Evolutionary conservation across 768 basidiomycete genomes (phyloP), one percentile per base, ranked within the genome.

Genomic region (Glaciozyma antarctica): DNA sequence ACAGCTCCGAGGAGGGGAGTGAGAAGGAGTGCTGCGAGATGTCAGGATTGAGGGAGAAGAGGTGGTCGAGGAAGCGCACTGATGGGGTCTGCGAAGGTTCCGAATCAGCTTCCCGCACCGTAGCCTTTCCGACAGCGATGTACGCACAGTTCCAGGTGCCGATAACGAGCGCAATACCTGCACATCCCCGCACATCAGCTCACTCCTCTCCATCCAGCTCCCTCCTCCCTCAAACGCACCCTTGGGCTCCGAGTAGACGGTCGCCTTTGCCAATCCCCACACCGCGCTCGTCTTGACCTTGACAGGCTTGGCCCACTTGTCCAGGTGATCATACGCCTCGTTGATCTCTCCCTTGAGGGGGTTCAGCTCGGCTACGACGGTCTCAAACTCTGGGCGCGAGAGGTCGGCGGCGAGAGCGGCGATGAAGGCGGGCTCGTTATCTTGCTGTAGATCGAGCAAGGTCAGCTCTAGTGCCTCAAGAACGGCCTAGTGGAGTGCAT

Each of bases 211-310:
- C 49, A 4, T 24, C n/a, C 2, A 5, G 4, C 49, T 24, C 8
- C 22, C 8, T 15, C n/a, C 24, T 12, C 49, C 3, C 47, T 22
- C 21, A 21, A 21, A n/a, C 28, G 22, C 28, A 38, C 64, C 75
- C 57, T 90, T 91, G 53, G 90, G 80, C 69, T 88, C 87, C 71
- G 88, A 87, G 61, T 82, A 79, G 2, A 88, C 80, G 19, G 80
- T 78, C 2, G 88, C 88, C 13, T 80, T 78, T 80, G 88, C 82
- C 0, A 45, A 5, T 17, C 24, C 41, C 57, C 57, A 58, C 7
- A 45, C 43, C 0, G 15, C 8, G 13, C 26, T 44, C 41, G 57
- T 58, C 57, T 58, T 58, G 24, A 45, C 57, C 57, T 58, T 58
- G 24, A 19, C 16, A 6, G 57, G 57, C 41, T 58, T 58, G 24